These are phyloP conservation scores for Ensete ventricosum DNA, from an alignment of 176 grass and related monocot genomes.

Conservation along the genomic window DNA sequence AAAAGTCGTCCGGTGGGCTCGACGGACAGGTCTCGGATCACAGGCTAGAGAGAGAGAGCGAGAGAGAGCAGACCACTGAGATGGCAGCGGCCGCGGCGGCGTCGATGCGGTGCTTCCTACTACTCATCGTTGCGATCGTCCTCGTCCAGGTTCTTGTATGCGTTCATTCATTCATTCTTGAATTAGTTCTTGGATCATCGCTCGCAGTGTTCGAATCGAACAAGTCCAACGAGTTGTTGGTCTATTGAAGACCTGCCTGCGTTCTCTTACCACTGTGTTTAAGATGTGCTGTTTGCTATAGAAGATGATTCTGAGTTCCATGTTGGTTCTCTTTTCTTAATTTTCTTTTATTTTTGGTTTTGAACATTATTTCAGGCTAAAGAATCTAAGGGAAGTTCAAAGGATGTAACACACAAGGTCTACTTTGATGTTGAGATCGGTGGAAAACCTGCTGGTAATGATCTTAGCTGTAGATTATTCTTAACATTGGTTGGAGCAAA, in stretches of 20 bases:
- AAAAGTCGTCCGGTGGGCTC: too few species aligned
- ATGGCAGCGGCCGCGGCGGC: not conserved
- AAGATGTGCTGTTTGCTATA: too few species aligned
- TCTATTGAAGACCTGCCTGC: too few species aligned
- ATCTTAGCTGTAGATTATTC: too few species aligned
- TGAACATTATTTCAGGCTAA: conserved; percentile 44
- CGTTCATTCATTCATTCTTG: too few species aligned
- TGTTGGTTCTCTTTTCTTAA: not conserved
- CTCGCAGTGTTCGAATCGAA: too few species aligned
- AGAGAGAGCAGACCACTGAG: too few species aligned
- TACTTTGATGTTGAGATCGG: conserved; percentile 88
- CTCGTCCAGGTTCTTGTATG: conserved; percentile 60
- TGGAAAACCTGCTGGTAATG: conserved; percentile 66
- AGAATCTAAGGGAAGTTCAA: conserved; percentile 37
- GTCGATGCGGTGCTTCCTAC: conserved; percentile 39
- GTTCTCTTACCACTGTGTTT: too few species aligned
- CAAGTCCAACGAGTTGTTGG: too few species aligned
- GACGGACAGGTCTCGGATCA: too few species aligned
- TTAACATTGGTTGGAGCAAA: not conserved
- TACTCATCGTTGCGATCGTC: conserved; percentile 43
- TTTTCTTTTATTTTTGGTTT: not conserved
- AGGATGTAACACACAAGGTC: conserved; percentile 78
- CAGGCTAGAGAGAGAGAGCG: too few species aligned
- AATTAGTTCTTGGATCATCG: not conserved
- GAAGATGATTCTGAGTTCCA: too few species aligned